These are phyloP conservation scores for Fusarium mangiferae DNA, from an alignment of 2,329 filamentous ascomycete genomes.

Conservation along the genomic window DNA sequence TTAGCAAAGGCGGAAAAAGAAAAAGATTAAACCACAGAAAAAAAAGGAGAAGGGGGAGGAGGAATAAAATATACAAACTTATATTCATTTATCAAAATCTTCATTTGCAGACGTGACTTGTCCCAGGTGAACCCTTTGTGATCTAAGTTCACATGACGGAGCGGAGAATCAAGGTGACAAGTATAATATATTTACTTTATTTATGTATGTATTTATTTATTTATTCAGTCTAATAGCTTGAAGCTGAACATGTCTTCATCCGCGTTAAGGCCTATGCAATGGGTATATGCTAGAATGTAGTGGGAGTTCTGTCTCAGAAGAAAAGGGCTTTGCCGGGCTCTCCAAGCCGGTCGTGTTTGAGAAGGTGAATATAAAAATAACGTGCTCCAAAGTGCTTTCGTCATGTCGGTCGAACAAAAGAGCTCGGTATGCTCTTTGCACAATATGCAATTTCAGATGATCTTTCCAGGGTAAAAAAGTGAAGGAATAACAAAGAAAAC, in stretches of 20 bases:
- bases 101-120: background rate
- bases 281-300: slow-evolving; percentile 51
- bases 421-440: slow-evolving; percentile 25
- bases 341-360: slow-evolving; percentile 23
- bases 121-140: background rate
- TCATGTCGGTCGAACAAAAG: slow-evolving; percentile 10
- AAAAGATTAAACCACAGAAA: background rate
- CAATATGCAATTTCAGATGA: slow-evolving; percentile 40
- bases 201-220: too few species aligned
- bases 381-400: slow-evolving; percentile 29
- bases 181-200: slow-evolving; percentile 2
- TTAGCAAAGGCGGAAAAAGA: background rate
- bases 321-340: slow-evolving; percentile 12
- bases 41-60: background rate
- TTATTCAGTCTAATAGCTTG: slow-evolving; percentile 37
- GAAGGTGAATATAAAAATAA: slow-evolving; percentile 19
- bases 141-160: background rate
- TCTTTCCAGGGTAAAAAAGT: slow-evolving; percentile 22
- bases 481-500: slow-evolving; percentile 5
- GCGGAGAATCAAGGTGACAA: background rate
- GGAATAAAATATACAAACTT: background rate
- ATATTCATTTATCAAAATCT: background rate
- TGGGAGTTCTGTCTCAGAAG: slow-evolving; percentile 28
- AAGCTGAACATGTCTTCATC: slow-evolving; percentile 39
- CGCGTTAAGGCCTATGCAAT: slow-evolving; percentile 49